Evolutionary conservation across 768 basidiomycete genomes (phyloP).

Genomic region (Mycena crocata): DNA sequence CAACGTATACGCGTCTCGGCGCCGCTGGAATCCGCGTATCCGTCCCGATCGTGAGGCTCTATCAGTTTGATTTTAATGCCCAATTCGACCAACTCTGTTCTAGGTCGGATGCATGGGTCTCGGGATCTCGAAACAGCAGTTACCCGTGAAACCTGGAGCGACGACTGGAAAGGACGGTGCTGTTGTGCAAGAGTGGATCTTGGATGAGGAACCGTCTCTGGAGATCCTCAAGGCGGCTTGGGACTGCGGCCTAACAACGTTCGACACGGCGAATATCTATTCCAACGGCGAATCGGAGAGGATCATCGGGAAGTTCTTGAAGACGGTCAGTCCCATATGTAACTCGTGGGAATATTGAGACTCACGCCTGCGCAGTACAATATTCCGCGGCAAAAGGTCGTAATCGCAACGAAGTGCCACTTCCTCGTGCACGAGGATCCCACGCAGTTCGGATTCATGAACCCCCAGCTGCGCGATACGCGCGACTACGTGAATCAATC

Average conservation of each 20-base stretch:
- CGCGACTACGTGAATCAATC: slow-evolving; percentile 37
- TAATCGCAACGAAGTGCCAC: slow-evolving; percentile 34
- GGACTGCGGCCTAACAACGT: slow-evolving; percentile 50
- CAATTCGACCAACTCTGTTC: no score
- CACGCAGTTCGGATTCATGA: neutral
- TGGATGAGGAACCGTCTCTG: slow-evolving; percentile 57
- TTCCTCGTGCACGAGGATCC: slow-evolving; percentile 24
- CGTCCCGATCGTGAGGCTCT: slow-evolving; percentile 13
- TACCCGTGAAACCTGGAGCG: neutral
- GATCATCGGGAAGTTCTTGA: slow-evolving; percentile 56
- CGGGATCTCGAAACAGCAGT: slow-evolving; percentile 34
- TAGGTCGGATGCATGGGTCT: slow-evolving; percentile 42
- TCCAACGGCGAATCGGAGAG: slow-evolving; percentile 53
- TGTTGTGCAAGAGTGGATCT: slow-evolving; percentile 57
- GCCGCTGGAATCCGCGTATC: slow-evolving; percentile 8
- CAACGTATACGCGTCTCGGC: slow-evolving; percentile 19
- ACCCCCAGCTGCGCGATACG: neutral
- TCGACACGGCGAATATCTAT: slow-evolving; percentile 53
- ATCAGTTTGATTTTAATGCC: neutral
- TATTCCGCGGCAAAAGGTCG: slow-evolving; percentile 39
- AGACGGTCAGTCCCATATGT: slow-evolving; percentile 35
- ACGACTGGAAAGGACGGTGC: no score
- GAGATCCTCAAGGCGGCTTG: slow-evolving; percentile 62
- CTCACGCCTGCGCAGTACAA: slow-evolving; percentile 39
- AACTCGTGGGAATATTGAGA: neutral